Evolutionary conservation across 2,329 filamentous ascomycete genomes (phyloP).

Genomic region (Xylaria sp.): DNA sequence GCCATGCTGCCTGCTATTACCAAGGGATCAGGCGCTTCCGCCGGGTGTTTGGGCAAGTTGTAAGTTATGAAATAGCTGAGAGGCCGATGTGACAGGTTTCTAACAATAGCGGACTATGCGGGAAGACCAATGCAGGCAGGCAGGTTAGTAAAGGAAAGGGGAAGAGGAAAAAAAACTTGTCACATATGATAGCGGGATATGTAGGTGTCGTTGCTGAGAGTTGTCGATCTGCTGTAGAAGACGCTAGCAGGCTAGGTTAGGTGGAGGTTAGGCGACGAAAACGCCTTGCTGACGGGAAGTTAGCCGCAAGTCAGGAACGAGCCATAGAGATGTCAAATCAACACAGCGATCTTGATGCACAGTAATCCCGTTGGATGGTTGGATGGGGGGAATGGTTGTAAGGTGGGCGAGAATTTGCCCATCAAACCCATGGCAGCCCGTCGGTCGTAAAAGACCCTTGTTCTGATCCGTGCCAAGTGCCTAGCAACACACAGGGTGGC

Average conservation of each 20-base stretch:
- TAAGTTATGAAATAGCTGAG: not conserved
- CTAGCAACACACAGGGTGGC: not conserved
- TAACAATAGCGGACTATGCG: too few species aligned
- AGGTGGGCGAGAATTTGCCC: not conserved
- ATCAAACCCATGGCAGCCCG: too few species aligned
- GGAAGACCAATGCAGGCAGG: too few species aligned
- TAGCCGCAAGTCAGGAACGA: not conserved
- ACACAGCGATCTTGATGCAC: not conserved
- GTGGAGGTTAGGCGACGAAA: not conserved
- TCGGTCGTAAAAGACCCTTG: not conserved
- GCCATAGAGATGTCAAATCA: not conserved
- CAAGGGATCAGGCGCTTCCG: too few species aligned
- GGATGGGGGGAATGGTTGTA: not conserved
- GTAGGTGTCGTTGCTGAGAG: not conserved
- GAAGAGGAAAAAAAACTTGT: too few species aligned
- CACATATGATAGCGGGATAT: too few species aligned
- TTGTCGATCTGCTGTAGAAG: not conserved
- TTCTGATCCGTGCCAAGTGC: not conserved
- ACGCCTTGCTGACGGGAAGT: not conserved
- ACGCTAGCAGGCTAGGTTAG: too few species aligned
- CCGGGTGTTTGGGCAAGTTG: not conserved
- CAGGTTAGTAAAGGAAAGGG: too few species aligned
- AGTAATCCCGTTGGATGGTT: not conserved
- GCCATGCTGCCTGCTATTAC: constrained; percentile 16
- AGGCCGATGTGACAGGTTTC: too few species aligned